phyloP scores from a whole-genome alignment of 2,329 filamentous ascomycete species.

The Sphaerulina populicola region DNA sequence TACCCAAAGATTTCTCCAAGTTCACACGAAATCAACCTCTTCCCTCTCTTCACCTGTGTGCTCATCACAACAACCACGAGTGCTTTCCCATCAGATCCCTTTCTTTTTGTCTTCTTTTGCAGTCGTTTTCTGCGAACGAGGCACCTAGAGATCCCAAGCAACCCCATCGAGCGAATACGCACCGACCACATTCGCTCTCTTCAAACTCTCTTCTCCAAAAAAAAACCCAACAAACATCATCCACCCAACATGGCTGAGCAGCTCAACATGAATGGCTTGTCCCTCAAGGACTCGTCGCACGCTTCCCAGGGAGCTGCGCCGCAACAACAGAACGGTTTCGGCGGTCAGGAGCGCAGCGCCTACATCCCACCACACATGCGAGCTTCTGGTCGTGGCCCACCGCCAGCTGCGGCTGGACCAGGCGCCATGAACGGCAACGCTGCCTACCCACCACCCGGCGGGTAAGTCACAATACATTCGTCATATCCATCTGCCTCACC shows the following conservation, averaged over 20 bases:
- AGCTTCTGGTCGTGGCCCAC: constrained; percentile 34
- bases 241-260: constrained; percentile 60
- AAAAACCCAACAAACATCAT: constrained; percentile 10
- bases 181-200: constrained; percentile 29
- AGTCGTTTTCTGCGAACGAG: constrained; percentile 19
- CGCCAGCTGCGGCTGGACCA: constrained; percentile 37
- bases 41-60: constrained; percentile 1
- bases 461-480: constrained; percentile 20
- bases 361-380: constrained; percentile 85
- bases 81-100: constrained; percentile 5
- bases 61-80: constrained; percentile 1
- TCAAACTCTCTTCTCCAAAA: constrained; percentile 7
- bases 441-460: constrained; percentile 33
- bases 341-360: constrained; percentile 51
- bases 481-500: neutral
- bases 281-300: constrained; percentile 58
- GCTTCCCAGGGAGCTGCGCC: constrained; percentile 36
- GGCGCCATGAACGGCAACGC: constrained; percentile 47
- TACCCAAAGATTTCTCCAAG: neutral
- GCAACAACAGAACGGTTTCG: constrained; percentile 40
- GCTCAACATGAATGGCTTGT: constrained; percentile 72
- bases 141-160: constrained; percentile 8
- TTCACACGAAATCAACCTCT: neutral
- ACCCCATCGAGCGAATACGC: constrained; percentile 8
- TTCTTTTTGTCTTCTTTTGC: constrained; percentile 18